Conservation (phyloP, 2,329 filamentous ascomycete genomes). For the Microdochium trichocladiopsis region DNA sequence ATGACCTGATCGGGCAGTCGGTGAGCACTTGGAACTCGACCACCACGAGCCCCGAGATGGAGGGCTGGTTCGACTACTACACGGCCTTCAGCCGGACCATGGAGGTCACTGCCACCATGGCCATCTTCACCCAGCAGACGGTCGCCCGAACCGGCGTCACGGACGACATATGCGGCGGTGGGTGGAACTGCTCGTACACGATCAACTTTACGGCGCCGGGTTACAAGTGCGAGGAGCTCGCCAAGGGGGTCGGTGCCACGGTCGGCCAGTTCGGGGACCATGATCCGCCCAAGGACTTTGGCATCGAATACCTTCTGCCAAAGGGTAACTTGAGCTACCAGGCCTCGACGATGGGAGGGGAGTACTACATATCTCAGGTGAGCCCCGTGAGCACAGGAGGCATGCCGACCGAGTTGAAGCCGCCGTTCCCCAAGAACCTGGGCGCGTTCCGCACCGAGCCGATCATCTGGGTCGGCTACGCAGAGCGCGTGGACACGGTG, state of each 20-base stretch:
- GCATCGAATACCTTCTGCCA: conserved; percentile 22
- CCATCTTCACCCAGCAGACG: conserved; percentile 14
- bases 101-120: conserved; percentile 17
- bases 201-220: conserved; percentile 28
- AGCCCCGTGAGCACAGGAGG: conserved; percentile 19
- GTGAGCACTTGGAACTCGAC: conserved; percentile 24
- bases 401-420: conserved; percentile 13
- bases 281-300: conserved; percentile 17
- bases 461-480: conserved; percentile 29
- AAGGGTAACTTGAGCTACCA: conserved; percentile 25
- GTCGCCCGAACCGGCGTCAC: conserved; percentile 19
- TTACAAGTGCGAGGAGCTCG: conserved; percentile 28
- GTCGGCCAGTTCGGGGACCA: conserved; percentile 17
- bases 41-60: neutral
- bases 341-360: conserved; percentile 20
- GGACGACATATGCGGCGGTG: conserved; percentile 23
- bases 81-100: conserved; percentile 14
- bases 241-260: conserved; percentile 18
- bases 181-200: conserved; percentile 31
- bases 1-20: conserved; percentile 17
- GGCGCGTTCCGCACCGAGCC: conserved; percentile 30
- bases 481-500: conserved; percentile 11
- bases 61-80: conserved; percentile 25
- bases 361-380: conserved; percentile 23
- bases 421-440: conserved; percentile 20